Evolutionary conservation across 768 basidiomycete species (phyloP).

Genomic region (Stropharia rugosoannulata): DNA sequence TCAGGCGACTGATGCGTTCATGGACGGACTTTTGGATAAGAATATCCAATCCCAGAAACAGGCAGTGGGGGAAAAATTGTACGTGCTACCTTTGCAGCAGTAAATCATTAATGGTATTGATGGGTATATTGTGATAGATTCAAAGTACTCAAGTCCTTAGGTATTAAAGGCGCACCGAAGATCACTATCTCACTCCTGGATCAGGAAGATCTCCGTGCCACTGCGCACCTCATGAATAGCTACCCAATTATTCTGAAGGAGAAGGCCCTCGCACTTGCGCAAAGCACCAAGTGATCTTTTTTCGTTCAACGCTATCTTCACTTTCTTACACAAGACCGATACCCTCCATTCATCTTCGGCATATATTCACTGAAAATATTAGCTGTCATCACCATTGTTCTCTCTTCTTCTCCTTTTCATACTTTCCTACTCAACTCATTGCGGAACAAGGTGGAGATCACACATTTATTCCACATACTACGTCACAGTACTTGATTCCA

Average conservation of each 20-base stretch:
- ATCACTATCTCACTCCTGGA: slow-evolving; percentile 83
- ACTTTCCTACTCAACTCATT: not conserved
- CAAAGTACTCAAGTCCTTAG: slow-evolving; percentile 72
- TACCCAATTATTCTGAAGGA: slow-evolving; percentile 82
- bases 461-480: not conserved
- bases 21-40: slow-evolving; percentile 60
- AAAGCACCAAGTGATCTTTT: slow-evolving; percentile 26
- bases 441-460: not conserved
- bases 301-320: not conserved
- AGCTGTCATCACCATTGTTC: not conserved
- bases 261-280: slow-evolving; percentile 47
- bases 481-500: not conserved
- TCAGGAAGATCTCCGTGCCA: slow-evolving; percentile 78
- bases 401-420: not conserved
- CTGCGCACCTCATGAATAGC: slow-evolving; percentile 87
- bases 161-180: slow-evolving; percentile 85
- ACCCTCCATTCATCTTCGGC: not conserved
- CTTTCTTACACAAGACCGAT: not conserved
- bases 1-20: slow-evolving; percentile 70
- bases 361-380: not conserved
- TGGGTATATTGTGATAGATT: slow-evolving; percentile 27
- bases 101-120: not conserved
- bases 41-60: slow-evolving; percentile 70
- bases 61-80: slow-evolving; percentile 77
- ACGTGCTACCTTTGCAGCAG: slow-evolving; percentile 22